Evolutionary conservation across 495 filamentous ascomycete genomes (phyloP).

Genomic region (Aspergillus sclerotioniger): DNA sequence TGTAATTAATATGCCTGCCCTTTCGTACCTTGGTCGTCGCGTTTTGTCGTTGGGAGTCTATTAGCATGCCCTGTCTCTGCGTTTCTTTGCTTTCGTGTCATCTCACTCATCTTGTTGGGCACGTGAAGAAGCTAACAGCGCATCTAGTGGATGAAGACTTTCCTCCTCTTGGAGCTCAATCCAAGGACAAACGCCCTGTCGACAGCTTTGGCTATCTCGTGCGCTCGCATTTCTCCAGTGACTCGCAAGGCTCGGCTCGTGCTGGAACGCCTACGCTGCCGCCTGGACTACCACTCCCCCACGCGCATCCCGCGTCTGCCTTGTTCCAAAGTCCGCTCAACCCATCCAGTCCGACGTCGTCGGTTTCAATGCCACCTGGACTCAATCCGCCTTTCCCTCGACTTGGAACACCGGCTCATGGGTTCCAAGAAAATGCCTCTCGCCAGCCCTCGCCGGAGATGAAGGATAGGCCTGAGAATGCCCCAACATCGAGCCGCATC

Average conservation of each 20-base stretch:
- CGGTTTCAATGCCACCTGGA: conserved; percentile 32
- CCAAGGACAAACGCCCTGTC: conserved; percentile 36
- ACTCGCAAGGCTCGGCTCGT: conserved; percentile 33
- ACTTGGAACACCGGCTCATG: conserved; percentile 31
- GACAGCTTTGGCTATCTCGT: conserved; percentile 46
- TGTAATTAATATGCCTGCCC: conserved; percentile 40
- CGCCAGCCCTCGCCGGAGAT: conserved; percentile 21
- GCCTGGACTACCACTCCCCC: conserved; percentile 62
- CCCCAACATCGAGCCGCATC: conserved; percentile 20
- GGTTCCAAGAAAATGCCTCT: conserved; percentile 21
- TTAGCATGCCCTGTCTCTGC: conserved; percentile 9
- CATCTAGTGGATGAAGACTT: conserved; percentile 51
- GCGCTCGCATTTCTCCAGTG: conserved; percentile 40
- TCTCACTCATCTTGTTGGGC: conserved; percentile 19
- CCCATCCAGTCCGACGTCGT: conserved; percentile 34
- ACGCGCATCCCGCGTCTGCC: conserved; percentile 48
- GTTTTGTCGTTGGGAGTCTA: conserved; percentile 13
- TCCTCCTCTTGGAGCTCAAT: conserved; percentile 43
- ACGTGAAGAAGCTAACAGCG: conserved; percentile 25
- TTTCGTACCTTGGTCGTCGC: conserved; percentile 29
- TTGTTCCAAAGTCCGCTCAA: conserved; percentile 36
- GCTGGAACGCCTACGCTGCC: conserved; percentile 60
- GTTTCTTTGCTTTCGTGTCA: conserved; percentile 12
- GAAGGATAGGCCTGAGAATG: conserved; percentile 19
- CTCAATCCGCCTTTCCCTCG: conserved; percentile 26